phyloP scores from a whole-genome alignment of 177 flowering plant species.

The Tripterygium wilfordii region DNA sequence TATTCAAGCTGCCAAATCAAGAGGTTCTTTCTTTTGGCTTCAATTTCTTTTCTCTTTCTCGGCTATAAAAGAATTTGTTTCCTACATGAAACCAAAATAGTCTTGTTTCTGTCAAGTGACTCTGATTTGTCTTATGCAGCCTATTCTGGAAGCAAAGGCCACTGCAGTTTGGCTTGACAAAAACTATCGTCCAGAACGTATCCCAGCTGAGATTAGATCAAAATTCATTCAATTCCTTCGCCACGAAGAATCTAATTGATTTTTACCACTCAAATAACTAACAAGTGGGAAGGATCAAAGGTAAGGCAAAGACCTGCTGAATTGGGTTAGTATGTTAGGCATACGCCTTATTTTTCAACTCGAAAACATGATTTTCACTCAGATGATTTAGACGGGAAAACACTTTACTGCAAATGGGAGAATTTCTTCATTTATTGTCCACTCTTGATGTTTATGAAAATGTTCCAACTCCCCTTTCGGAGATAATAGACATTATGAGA shows the following conservation, averaged over 20 bases:
- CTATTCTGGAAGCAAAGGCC: constrained; percentile 74
- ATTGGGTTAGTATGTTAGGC: background rate
- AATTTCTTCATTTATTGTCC: too few relatives aligned
- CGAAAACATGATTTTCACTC: too few relatives aligned
- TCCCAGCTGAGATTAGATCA: constrained; percentile 63
- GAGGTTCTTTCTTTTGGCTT: constrained; percentile 46
- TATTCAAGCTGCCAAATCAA: constrained; percentile 68
- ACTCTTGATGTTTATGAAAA: too few relatives aligned
- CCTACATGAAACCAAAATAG: too few relatives aligned
- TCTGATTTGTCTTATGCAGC: constrained; percentile 29
- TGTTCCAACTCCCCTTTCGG: too few relatives aligned
- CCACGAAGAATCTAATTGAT: constrained; percentile 28
- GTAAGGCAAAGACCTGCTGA: too few relatives aligned
- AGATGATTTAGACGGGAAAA: too few relatives aligned
- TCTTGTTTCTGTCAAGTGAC: background rate
- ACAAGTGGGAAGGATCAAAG: too few relatives aligned
- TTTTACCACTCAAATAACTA: background rate
- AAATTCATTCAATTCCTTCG: constrained; percentile 60
- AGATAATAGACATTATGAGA: too few relatives aligned
- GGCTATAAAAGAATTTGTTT: background rate
- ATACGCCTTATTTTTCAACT: too few relatives aligned
- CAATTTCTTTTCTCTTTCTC: background rate
- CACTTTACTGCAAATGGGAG: too few relatives aligned
- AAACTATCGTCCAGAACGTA: constrained; percentile 70
- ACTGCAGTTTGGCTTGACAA: constrained; percentile 87